Evolutionary conservation across 805 yeast genomes (phyloP), one percentile per base, ranked within the genome.

Genomic region (Monosporozyma unispora): DNA sequence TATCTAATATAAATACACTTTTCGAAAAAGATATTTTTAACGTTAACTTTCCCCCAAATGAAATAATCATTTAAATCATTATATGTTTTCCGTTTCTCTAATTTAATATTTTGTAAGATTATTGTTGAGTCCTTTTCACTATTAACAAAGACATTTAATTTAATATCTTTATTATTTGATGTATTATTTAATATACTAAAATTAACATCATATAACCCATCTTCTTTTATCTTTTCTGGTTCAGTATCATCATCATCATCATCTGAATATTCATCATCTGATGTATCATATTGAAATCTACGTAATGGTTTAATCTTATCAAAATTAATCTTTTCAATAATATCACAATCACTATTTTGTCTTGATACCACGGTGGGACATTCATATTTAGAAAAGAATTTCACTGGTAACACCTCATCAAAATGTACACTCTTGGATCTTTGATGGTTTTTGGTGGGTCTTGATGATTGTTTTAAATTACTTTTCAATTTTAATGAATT

Each of bases 371-470:
- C 84, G 3, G 78, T 72, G 14, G 98, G 97, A 48, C 76, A 78
- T 61, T 88, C 96, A 49, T 75, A 75, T 55, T 79, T 77, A 52
- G 79, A 75, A 62, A 87, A 89, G 64, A 84, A 86, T 50, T 84
- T 76, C 23, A 87, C 83, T 55, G 85, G 87, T 19, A 73, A 77
- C 29, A 73, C 78, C 41, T 79, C 74, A 45, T 85, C 89, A 62
- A 88, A 88, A 71, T 87, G 96, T 7, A 88, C 96, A 62, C 79
- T 84, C 60, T 81, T 82, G 56, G 79, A 75, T 61, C 76, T 76
- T 35, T 29, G 14, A 46, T 41, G 45, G 33, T 35, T 43, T 10
- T 21, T 19, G 40, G 31, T 3, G n/a, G 11, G 6, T 27, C 2
- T 11, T 18, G 18, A 16, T 18, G 18, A 16, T 28, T 29, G 12